These are phyloP conservation scores for Crithidia mellificae DNA, from an alignment of 208 protist species.

Conservation along the genomic window DNA sequence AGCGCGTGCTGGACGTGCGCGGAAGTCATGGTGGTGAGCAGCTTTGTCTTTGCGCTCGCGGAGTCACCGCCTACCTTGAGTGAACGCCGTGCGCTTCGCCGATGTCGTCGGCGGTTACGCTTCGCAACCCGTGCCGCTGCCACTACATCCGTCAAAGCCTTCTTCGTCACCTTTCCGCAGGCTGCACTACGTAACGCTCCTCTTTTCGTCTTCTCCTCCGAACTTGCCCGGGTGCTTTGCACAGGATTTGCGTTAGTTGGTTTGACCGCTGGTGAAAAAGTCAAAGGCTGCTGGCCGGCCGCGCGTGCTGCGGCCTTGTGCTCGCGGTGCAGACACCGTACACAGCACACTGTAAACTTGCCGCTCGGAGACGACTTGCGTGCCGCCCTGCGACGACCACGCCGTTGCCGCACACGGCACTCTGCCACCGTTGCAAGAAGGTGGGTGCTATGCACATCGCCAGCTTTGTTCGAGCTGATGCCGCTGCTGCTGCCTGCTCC, in stretches of 20 bases:
- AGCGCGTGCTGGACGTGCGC: background rate
- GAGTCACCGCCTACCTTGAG: background rate
- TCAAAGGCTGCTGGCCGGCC: background rate
- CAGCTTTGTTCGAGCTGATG: background rate
- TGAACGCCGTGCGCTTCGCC: slow-evolving; percentile 20
- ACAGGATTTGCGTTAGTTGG: too few species aligned
- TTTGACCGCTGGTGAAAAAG: too few species aligned
- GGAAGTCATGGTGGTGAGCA: background rate
- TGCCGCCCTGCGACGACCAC: background rate
- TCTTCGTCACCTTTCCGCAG: too few species aligned
- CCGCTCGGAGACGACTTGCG: background rate
- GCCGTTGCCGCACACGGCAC: slow-evolving; percentile 15
- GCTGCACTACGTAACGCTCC: too few species aligned
- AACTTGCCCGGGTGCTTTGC: too few species aligned
- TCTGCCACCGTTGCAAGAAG: slow-evolving; percentile 15
- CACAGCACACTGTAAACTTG: slow-evolving; percentile 18
- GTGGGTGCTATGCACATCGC: too few species aligned
- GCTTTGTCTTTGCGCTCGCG: background rate
- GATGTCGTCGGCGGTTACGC: slow-evolving; percentile 15
- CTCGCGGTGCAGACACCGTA: slow-evolving; percentile 17
- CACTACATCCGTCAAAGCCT: slow-evolving; percentile 10
- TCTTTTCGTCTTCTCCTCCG: too few species aligned
- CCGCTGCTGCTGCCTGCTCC: slow-evolving; percentile 19
- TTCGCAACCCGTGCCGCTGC: slow-evolving; percentile 12
- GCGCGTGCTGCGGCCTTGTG: slow-evolving; percentile 9